phyloP scores from a whole-genome alignment of 768 basidiomycete genomes.

The Lactifluus subvellereus region DNA sequence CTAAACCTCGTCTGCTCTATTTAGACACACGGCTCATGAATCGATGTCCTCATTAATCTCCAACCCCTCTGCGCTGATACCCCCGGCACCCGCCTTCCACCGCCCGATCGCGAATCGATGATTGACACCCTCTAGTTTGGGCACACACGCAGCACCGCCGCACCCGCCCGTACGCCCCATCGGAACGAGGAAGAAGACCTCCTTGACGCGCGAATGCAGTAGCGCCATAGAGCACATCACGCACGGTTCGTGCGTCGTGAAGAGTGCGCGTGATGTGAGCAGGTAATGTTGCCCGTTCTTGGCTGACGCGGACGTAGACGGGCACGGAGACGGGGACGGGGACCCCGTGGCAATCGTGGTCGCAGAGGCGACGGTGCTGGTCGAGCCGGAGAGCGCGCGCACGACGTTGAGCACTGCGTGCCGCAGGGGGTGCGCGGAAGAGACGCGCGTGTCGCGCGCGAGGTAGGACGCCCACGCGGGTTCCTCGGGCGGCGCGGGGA shows the following conservation, averaged over 20 bases:
- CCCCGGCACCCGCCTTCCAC: constrained; percentile 44
- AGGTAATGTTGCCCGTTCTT: constrained; percentile 79
- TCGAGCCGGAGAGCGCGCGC: constrained; percentile 51
- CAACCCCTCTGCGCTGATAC: constrained; percentile 16
- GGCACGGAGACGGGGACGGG: constrained; percentile 17
- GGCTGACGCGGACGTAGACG: constrained; percentile 13
- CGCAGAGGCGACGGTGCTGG: constrained; percentile 27
- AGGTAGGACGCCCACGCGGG: constrained; percentile 37
- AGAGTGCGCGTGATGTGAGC: constrained; percentile 75
- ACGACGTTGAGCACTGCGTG: constrained; percentile 81
- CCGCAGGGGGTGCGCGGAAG: constrained; percentile 69
- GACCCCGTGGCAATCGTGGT: neutral
- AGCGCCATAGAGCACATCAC: constrained; percentile 98
- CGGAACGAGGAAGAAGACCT: constrained; percentile 68
- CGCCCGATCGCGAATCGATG: constrained; percentile 73
- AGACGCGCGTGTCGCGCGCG: constrained; percentile 65
- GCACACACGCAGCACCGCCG: constrained; percentile 69
- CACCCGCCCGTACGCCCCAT: constrained; percentile 84
- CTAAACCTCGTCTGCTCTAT: constrained; percentile 14
- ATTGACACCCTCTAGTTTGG: constrained; percentile 80
- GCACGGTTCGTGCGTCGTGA: constrained; percentile 94
- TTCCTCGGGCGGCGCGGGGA: constrained; percentile 50
- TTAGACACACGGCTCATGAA: constrained; percentile 24
- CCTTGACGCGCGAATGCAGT: constrained; percentile 88
- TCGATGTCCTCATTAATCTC: constrained; percentile 30